Evolutionary conservation across 169 alveolate species (phyloP), one percentile per base, ranked within the genome.

Genomic region (Plasmodium falciparum): DNA sequence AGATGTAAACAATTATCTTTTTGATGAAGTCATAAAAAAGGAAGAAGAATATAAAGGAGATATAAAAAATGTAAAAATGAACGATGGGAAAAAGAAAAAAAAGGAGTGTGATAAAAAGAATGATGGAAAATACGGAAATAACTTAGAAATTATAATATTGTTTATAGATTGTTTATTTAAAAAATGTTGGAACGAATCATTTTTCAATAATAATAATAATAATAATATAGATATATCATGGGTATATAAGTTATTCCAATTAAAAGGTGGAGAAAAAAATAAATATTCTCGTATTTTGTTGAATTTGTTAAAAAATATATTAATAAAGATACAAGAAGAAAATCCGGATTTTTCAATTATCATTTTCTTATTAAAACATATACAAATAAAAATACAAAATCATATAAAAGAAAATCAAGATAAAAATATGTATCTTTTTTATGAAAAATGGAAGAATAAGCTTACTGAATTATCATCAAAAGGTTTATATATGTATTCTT

Each of bases 111-210:
- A 11, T 11, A 20, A 20, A 47, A 15, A 11, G 52, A 49, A 12
- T 29, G 58, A 39, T 67, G 33, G 13, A 74, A 26, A 24, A 62
- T 26, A 15, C 33, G 74, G 43, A 56, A 15, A 58, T 39, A 39
- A 39, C 24, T 13, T 65, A 4, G 49, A 65, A n/a, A 50, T 76
- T 22, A 13, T 65, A 26, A 63, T 76, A 24, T 7, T 76, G 12
- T 76, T 76, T 76, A 65, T 76, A 50, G 74, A 76, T 47, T 65
- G 76, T 20, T 9, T 76, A 7, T 76, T 49, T 65, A 56, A 12
- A 12, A 76, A 17, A 49, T 20, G 22, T 20, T 15, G 61, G 29
- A 52, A 56, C 7, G 47, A 39, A 39, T 39, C 9, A 5, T 39
- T 39, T 39, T 39, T 1, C 5, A 29, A 33, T 33, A 33, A 33